phyloP scores from a whole-genome alignment of 2,329 filamentous ascomycete genomes.

The Cladophialophora carrionii region DNA sequence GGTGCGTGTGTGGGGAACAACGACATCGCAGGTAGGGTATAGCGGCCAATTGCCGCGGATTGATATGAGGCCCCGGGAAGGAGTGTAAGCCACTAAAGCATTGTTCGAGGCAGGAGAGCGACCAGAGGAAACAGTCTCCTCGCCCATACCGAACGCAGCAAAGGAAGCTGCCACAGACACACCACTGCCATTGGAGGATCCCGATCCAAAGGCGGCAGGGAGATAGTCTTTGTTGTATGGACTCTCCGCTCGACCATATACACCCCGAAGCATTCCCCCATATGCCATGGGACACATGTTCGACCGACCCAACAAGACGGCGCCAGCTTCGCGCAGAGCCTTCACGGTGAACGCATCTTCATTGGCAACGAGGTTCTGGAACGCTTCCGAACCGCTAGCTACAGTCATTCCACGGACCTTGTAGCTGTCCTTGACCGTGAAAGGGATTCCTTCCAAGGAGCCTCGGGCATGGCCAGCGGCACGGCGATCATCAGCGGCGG shows the following conservation, averaged over 20 bases:
- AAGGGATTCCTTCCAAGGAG: constrained; percentile 61
- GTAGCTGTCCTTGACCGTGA: constrained; percentile 62
- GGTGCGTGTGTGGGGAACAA: constrained; percentile 58
- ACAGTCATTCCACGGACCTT: constrained; percentile 59
- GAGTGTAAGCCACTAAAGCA: constrained; percentile 59
- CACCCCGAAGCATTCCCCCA: constrained; percentile 61
- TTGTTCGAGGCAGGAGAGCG: constrained; percentile 62
- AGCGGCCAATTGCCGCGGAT: constrained; percentile 60
- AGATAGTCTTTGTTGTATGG: constrained; percentile 60
- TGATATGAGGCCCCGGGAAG: constrained; percentile 57
- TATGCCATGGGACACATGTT: constrained; percentile 66
- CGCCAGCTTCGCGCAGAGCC: constrained; percentile 54
- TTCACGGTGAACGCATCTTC: constrained; percentile 58
- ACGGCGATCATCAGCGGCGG: constrained; percentile 53
- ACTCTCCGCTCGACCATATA: constrained; percentile 60
- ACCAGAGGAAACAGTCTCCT: constrained; percentile 61
- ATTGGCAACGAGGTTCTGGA: constrained; percentile 54
- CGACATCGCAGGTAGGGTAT: constrained; percentile 60
- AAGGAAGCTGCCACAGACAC: constrained; percentile 57
- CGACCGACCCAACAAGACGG: constrained; percentile 58
- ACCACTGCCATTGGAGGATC: constrained; percentile 62
- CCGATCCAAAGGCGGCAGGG: constrained; percentile 60
- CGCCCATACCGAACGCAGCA: constrained; percentile 58
- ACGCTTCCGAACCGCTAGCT: constrained; percentile 60
- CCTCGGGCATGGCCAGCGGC: constrained; percentile 44